phyloP scores from a whole-genome alignment of 495 filamentous ascomycete species.

The Stereocaulon alpinum region DNA sequence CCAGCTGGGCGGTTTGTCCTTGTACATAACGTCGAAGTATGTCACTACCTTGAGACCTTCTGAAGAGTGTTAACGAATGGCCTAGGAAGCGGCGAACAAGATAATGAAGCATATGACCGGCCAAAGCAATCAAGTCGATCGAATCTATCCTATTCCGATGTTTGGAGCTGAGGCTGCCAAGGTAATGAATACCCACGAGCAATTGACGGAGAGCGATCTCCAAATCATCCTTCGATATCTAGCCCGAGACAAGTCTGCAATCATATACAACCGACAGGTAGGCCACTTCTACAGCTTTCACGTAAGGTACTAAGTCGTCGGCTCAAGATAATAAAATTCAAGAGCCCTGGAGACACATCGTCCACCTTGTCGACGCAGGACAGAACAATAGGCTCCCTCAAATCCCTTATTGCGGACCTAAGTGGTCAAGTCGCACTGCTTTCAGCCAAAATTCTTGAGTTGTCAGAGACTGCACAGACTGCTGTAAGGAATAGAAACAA shows the following conservation, averaged over 20 bases:
- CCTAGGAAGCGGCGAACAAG: constrained; percentile 34
- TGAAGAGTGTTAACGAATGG: constrained; percentile 36
- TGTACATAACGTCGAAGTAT: constrained; percentile 43
- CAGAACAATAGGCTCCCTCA: constrained; percentile 67
- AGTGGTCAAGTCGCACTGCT: constrained; percentile 55
- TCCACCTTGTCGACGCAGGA: constrained; percentile 60
- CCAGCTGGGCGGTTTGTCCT: constrained; percentile 33
- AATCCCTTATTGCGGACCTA: constrained; percentile 52
- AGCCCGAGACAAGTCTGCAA: constrained; percentile 52
- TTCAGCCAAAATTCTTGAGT: constrained; percentile 37
- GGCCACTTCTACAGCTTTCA: constrained; percentile 18
- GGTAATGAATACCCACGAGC: constrained; percentile 39
- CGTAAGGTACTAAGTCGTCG: constrained; percentile 7
- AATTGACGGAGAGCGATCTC: constrained; percentile 54
- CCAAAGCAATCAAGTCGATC: constrained; percentile 32
- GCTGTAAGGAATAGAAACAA: constrained; percentile 62
- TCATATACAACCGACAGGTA: constrained; percentile 57
- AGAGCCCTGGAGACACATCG: constrained; percentile 33
- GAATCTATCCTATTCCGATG: constrained; percentile 54
- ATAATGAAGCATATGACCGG: constrained; percentile 32
- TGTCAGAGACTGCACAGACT: constrained; percentile 47
- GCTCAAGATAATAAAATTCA: constrained; percentile 64
- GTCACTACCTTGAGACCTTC: constrained; percentile 33
- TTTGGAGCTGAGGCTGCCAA: constrained; percentile 51
- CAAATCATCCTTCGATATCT: constrained; percentile 62